Conservation (phyloP, 768 basidiomycete species). For the Tremella yokohamensis region DNA sequence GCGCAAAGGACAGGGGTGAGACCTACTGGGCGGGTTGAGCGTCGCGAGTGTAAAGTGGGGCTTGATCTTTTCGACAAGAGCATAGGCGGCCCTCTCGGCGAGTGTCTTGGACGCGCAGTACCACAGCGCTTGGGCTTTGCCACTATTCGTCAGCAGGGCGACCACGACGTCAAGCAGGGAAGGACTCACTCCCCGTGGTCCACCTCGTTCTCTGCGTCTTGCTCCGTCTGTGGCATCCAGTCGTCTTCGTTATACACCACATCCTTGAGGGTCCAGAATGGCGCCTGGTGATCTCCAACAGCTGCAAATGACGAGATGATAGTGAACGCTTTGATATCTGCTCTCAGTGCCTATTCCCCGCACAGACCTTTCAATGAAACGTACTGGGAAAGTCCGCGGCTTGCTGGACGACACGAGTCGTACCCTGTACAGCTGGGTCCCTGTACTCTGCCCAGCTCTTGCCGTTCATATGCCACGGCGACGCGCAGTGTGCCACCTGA, state of each 20-base stretch:
- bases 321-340: slow-evolving; percentile 29
- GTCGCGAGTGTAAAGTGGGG: not conserved
- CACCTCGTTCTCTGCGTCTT: slow-evolving; percentile 23
- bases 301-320: slow-evolving; percentile 32
- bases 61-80: slow-evolving; percentile 1
- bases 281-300: slow-evolving; percentile 21
- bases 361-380: not conserved
- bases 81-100: slow-evolving; percentile 30
- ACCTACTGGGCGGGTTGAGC: not conserved
- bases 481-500: slow-evolving; percentile 32
- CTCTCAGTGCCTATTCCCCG: not conserved
- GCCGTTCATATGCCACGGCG: slow-evolving; percentile 32
- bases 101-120: slow-evolving; percentile 43
- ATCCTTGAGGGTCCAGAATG: slow-evolving; percentile 19
- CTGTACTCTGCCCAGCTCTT: slow-evolving; percentile 29
- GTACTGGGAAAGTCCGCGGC: slow-evolving; percentile 32
- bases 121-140: slow-evolving; percentile 16
- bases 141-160: not conserved
- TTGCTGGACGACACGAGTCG: slow-evolving; percentile 30
- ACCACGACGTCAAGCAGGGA: not conserved
- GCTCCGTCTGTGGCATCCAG: slow-evolving; percentile 34
- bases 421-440: slow-evolving; percentile 36
- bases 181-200: slow-evolving; percentile 21
- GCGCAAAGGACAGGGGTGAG: not conserved
- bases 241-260: slow-evolving; percentile 41